phyloP scores from a whole-genome alignment of 2,329 filamentous ascomycete genomes.

The Ophiostoma ips region DNA sequence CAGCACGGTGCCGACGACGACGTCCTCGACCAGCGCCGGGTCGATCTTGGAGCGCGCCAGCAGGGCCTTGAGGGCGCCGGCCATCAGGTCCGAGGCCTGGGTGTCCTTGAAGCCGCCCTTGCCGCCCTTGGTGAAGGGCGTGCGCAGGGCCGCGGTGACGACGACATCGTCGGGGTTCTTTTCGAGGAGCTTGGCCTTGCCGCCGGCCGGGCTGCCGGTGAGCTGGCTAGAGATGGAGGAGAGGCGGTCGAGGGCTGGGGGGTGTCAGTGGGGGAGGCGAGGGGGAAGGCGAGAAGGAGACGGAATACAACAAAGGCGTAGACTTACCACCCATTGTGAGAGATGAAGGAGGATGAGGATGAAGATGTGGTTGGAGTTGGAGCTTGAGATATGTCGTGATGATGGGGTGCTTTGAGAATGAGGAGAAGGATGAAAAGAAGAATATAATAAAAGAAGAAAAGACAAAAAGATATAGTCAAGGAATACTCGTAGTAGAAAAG shows the following conservation, averaged over 20 bases:
- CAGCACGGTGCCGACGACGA: conserved; percentile 82
- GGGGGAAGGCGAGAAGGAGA: too few species aligned
- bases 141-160: conserved; percentile 82
- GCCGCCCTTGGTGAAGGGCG: conserved; percentile 81
- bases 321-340: conserved; percentile 16
- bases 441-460: not conserved
- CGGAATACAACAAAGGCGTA: not conserved
- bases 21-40: conserved; percentile 76
- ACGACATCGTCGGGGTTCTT: conserved; percentile 67
- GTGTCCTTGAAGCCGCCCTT: conserved; percentile 96
- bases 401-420: too few species aligned
- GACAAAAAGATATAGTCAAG: too few species aligned
- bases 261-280: too few species aligned
- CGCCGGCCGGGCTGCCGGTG: conserved; percentile 29
- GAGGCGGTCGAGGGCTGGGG: conserved; percentile 40
- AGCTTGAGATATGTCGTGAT: too few species aligned
- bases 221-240: conserved; percentile 50
- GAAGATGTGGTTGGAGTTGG: too few species aligned
- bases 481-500: too few species aligned
- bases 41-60: conserved; percentile 80
- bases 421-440: not conserved
- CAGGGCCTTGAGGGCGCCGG: conserved; percentile 67
- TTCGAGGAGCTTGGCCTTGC: conserved; percentile 43
- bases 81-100: conserved; percentile 68
- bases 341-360: not conserved